A percentile compares a stretch with the other conserved stretches of the same genome.
These are phyloP conservation scores for Amanita rubescens DNA, from an alignment of 768 basidiomycete genomes.

Conservation along the genomic window DNA sequence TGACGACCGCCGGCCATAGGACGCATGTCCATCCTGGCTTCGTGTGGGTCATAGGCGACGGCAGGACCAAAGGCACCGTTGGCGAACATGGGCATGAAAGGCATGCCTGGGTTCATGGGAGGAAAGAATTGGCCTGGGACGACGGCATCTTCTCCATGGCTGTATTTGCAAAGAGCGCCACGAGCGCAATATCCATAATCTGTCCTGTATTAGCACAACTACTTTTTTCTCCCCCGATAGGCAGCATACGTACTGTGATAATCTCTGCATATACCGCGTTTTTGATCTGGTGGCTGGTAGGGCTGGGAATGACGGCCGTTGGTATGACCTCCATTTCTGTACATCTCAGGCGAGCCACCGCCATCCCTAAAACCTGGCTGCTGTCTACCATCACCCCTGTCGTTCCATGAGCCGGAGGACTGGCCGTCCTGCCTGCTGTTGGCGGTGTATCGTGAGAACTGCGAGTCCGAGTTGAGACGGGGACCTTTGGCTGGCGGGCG, in stretches of 20 bases:
- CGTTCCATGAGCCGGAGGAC: constrained; percentile 36
- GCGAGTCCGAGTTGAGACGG: constrained; percentile 54
- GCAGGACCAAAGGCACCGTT: constrained; percentile 37
- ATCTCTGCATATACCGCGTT: constrained; percentile 79
- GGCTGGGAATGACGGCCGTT: constrained; percentile 43
- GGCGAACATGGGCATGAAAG: constrained; percentile 69
- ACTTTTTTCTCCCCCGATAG: not conserved
- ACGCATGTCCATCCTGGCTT: constrained; percentile 76
- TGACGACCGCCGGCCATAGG: constrained; percentile 30
- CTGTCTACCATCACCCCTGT: constrained; percentile 23
- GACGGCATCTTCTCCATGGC: constrained; percentile 86
- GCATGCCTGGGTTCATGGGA: constrained; percentile 41
- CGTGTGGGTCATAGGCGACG: constrained; percentile 68
- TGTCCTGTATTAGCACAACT: constrained; percentile 20
- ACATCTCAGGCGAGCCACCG: constrained; percentile 25
- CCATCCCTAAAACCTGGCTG: constrained; percentile 26
- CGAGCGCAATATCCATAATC: constrained; percentile 90
- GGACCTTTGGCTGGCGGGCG: constrained; percentile 65
- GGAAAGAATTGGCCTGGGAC: constrained; percentile 64
- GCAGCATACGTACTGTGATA: constrained; percentile 71
- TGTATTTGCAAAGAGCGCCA: constrained; percentile 85
- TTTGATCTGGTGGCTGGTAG: constrained; percentile 68
- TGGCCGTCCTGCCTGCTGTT: constrained; percentile 20
- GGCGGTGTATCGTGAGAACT: constrained; percentile 56
- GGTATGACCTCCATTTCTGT: constrained; percentile 26